A percentile compares a stretch with the other conserved stretches of the same genome.
Conservation (phyloP, 257 asterid genomes). For the Cruciata laevipes region DNA sequence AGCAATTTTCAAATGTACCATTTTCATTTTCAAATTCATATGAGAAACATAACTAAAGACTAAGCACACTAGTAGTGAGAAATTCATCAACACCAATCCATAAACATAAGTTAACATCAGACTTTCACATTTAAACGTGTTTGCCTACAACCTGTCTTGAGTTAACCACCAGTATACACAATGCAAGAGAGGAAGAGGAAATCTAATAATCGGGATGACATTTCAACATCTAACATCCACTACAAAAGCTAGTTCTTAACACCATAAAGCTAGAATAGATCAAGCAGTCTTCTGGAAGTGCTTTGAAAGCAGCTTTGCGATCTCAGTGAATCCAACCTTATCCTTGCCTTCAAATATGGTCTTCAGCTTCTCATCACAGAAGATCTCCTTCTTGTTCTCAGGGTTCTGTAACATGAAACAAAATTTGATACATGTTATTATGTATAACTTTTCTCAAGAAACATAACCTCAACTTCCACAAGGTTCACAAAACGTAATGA, state of each 20-base stretch:
- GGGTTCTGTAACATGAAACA: constrained; percentile 39
- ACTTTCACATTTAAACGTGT: neutral
- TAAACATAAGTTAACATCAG: neutral
- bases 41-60: neutral
- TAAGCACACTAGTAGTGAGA: neutral
- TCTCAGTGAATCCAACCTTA: constrained; percentile 42
- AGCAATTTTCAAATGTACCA: neutral
- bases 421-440: neutral
- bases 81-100: neutral
- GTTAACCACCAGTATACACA: constrained; percentile 4
- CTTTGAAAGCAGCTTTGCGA: constrained; percentile 39
- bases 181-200: neutral
- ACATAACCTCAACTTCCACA: neutral
- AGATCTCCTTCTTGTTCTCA: constrained; percentile 50
- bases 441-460: neutral
- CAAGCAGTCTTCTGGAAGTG: constrained; percentile 44
- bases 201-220: neutral
- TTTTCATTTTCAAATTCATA: too few relatives aligned
- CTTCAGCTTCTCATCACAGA: constrained; percentile 55
- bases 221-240: neutral
- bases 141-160: neutral
- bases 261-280: constrained; percentile 9
- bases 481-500: neutral
- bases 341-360: constrained; percentile 51
- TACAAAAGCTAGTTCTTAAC: neutral